Evolutionary conservation across 2,329 filamentous ascomycete species (phyloP).

Genomic region (Teratosphaeria viscida): DNA sequence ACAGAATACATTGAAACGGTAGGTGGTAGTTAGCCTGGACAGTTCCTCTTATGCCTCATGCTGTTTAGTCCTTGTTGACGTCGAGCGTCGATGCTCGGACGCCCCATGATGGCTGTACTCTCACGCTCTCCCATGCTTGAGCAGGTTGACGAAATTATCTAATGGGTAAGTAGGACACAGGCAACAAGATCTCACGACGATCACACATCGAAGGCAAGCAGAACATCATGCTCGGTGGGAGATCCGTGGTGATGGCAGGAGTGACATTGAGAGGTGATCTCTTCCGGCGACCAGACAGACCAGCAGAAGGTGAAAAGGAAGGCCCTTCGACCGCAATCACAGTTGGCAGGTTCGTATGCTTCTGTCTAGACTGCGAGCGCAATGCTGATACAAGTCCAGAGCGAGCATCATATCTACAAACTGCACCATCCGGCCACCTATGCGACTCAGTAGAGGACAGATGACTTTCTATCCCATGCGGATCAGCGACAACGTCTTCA

Average conservation of each 20-base stretch:
- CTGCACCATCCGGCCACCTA: conserved; percentile 71
- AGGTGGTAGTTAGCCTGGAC: conserved; percentile 22
- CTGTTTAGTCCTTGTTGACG: neutral
- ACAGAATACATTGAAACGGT: conserved; percentile 97
- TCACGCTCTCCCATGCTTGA: conserved; percentile 66
- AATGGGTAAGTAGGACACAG: conserved; percentile 60
- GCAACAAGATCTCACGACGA: conserved; percentile 94
- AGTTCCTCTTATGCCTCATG: neutral
- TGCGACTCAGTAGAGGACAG: conserved; percentile 64
- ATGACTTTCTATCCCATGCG: conserved; percentile 80
- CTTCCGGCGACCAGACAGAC: conserved; percentile 32
- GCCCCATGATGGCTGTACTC: neutral
- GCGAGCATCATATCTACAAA: conserved; percentile 81
- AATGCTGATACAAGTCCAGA: conserved; percentile 28
- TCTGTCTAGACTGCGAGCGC: neutral
- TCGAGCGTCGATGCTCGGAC: neutral
- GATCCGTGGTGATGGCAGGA: conserved; percentile 86
- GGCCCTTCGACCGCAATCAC: conserved; percentile 53
- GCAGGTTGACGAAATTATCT: conserved; percentile 84
- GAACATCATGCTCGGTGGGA: conserved; percentile 94
- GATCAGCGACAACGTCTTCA: conserved; percentile 88
- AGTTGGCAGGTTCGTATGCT: conserved; percentile 48
- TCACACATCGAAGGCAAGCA: conserved; percentile 88
- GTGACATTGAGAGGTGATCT: conserved; percentile 91
- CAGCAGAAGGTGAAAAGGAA: conserved; percentile 21